Evolutionary conservation across 305 asterid genomes (phyloP).

Genomic region (Fraxinus xanthoxyloides): DNA sequence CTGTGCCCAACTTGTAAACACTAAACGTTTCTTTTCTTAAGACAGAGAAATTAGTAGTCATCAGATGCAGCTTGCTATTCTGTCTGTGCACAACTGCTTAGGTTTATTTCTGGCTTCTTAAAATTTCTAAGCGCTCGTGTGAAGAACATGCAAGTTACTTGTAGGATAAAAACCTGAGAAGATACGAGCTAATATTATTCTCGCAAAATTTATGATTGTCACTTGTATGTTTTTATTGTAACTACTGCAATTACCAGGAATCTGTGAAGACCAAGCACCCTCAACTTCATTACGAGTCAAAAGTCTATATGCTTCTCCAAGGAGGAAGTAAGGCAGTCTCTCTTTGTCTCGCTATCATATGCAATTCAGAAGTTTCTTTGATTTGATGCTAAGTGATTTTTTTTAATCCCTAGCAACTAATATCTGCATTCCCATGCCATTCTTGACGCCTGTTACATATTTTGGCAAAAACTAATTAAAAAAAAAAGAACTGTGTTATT

Average conservation of each 20-base stretch:
- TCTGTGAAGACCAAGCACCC: slow-evolving; percentile 91
- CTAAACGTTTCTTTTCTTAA: neutral
- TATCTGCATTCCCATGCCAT: neutral
- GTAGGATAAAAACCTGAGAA: neutral
- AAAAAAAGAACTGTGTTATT: neutral
- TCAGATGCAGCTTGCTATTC: neutral
- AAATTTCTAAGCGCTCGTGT: neutral
- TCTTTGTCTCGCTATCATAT: neutral
- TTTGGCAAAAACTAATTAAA: neutral
- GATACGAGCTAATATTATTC: neutral
- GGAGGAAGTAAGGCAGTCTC: slow-evolving; percentile 82
- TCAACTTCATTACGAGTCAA: slow-evolving; percentile 91
- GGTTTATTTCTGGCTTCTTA: neutral
- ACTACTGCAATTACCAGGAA: slow-evolving; percentile 55
- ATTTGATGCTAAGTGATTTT: slow-evolving; percentile 2
- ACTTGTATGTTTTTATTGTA: neutral
- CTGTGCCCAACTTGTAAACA: neutral
- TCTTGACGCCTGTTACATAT: neutral
- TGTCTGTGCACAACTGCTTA: neutral
- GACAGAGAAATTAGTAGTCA: neutral
- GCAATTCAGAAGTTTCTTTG: neutral
- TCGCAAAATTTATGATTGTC: neutral
- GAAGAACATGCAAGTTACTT: neutral
- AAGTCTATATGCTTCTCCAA: slow-evolving; percentile 81
- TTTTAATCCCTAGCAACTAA: neutral